Percentiles rank a stretch among this genome's conserved stretches.
Conservation (phyloP, 495 filamentous ascomycete genomes). For the Aspergillus carlsbadensis region DNA sequence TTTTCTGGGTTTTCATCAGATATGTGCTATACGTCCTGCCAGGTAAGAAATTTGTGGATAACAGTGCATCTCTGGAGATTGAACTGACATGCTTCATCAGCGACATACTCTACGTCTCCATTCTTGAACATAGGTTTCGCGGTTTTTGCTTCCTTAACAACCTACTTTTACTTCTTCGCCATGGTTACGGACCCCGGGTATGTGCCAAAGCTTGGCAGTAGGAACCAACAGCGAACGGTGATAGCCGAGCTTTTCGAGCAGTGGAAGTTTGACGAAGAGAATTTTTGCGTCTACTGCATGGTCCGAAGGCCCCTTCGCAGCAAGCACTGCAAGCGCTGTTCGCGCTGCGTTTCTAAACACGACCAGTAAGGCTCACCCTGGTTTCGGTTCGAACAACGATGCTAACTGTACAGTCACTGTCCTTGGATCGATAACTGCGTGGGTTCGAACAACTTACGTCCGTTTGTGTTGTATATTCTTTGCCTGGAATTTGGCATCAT, state of each 20-base stretch:
- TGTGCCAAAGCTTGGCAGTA: conserved; percentile 87
- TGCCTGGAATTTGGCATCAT: conserved; percentile 74
- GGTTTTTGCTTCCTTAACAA: conserved; percentile 59
- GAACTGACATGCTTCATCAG: conserved; percentile 35
- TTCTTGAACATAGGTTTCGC: conserved; percentile 75
- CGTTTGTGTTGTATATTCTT: conserved; percentile 88
- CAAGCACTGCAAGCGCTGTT: conserved; percentile 91
- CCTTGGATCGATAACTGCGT: conserved; percentile 98
- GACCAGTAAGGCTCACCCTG: conserved; percentile 71
- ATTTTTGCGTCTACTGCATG: conserved; percentile 95
- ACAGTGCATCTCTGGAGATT: not conserved
- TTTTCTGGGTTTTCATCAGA: conserved; percentile 78
- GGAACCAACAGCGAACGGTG: conserved; percentile 80
- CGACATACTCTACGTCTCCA: conserved; percentile 60
- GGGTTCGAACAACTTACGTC: conserved; percentile 89
- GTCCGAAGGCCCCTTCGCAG: conserved; percentile 84
- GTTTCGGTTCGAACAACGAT: not conserved
- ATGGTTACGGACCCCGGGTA: conserved; percentile 91
- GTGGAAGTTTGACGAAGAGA: conserved; percentile 90
- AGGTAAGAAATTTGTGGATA: conserved; percentile 50
- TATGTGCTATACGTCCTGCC: conserved; percentile 75
- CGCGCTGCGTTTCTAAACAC: conserved; percentile 91
- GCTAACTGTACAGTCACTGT: conserved; percentile 72
- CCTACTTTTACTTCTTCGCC: conserved; percentile 81
- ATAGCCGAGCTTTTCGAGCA: conserved; percentile 79